Percentiles rank a stretch among this genome's conserved stretches.
Conservation (phyloP, 2,329 filamentous ascomycete genomes). For the Metarhizium rileyi region DNA sequence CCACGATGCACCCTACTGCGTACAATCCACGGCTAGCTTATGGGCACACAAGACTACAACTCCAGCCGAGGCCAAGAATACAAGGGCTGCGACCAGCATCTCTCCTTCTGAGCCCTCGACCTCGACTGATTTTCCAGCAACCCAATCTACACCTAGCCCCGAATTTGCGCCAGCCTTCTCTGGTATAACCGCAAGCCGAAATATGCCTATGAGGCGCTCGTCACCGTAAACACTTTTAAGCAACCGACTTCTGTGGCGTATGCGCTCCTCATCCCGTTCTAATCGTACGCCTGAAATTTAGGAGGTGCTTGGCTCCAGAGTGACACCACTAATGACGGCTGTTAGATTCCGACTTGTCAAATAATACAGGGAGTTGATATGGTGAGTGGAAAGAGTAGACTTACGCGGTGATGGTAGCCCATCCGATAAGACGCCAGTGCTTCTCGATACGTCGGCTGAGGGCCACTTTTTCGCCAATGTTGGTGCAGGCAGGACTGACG, state of each 20-base stretch:
- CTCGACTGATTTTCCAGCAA: not conserved
- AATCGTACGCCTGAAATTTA: slow-evolving; percentile 17
- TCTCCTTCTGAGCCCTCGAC: not conserved
- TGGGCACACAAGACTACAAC: not conserved
- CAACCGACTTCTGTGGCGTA: not conserved
- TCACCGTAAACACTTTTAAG: not conserved
- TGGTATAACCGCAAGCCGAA: not conserved
- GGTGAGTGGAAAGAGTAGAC: slow-evolving; percentile 20
- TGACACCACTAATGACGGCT: slow-evolving; percentile 36
- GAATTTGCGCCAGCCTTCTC: slow-evolving; percentile 1
- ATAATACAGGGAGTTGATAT: not conserved
- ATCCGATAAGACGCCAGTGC: slow-evolving; percentile 94
- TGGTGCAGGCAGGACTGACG: slow-evolving; percentile 90
- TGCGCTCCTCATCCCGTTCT: slow-evolving; percentile 6
- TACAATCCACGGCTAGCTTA: not conserved
- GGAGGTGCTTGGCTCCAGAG: slow-evolving; percentile 39
- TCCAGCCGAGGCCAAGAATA: not conserved
- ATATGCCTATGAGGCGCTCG: not conserved
- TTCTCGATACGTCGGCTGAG: slow-evolving; percentile 95
- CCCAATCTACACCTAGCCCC: not conserved
- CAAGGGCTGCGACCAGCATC: not conserved
- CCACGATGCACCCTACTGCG: not conserved
- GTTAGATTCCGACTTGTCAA: not conserved
- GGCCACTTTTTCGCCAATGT: slow-evolving; percentile 96
- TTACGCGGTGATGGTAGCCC: slow-evolving; percentile 70